Conservation (phyloP, 495 filamentous ascomycete species). For the Penicillium simplicissimum region DNA sequence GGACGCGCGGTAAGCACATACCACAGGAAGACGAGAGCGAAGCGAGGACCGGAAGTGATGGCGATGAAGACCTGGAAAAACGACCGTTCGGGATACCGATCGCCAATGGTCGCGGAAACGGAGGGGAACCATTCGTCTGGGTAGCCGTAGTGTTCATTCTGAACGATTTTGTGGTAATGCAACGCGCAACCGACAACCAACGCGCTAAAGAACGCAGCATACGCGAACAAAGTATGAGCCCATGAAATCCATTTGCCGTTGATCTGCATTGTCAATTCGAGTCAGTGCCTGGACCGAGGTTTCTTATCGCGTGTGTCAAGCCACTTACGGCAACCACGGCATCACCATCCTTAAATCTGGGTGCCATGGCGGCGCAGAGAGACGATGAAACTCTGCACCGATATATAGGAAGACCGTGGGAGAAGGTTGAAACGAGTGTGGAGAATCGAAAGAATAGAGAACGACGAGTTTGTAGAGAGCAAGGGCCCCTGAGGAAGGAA, state of each 20-base stretch:
- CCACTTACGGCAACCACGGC: conserved; percentile 68
- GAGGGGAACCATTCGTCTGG: conserved; percentile 99
- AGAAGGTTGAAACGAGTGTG: conserved; percentile 40
- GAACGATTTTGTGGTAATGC: conserved; percentile 95
- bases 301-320: conserved; percentile 19
- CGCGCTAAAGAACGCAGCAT: conserved; percentile 89
- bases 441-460: conserved; percentile 33
- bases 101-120: conserved; percentile 97
- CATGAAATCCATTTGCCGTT: conserved; percentile 93
- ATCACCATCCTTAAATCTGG: conserved; percentile 88
- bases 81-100: conserved; percentile 94
- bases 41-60: conserved; percentile 91
- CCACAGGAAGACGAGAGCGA: conserved; percentile 88
- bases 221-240: conserved; percentile 81
- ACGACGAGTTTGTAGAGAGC: conserved; percentile 21
- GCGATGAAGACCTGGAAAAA: conserved; percentile 97
- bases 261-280: conserved; percentile 46
- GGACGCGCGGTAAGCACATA: conserved; percentile 83
- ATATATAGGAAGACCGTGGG: conserved; percentile 21
- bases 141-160: conserved; percentile 97
- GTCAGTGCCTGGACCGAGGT: conserved; percentile 16
- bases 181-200: conserved; percentile 79
- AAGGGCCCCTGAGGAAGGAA: conserved; percentile 40
- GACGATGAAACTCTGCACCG: conserved; percentile 21
- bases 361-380: conserved; percentile 60